Base-by-base conservation (phyloP, 805 yeast species). In the Yarrowia phangngaensis region DNA sequence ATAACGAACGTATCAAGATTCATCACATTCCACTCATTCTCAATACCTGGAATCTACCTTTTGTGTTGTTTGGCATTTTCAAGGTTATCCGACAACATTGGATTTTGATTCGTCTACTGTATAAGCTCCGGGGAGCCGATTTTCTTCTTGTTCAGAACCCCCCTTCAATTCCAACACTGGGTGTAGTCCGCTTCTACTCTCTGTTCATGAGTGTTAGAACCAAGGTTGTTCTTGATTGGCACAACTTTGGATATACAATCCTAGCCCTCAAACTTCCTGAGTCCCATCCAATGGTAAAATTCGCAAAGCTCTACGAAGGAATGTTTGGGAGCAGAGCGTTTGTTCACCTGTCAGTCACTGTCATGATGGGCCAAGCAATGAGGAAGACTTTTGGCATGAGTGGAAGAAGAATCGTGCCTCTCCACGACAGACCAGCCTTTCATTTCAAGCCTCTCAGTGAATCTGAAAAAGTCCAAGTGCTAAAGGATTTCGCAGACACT, bases 161-260 rank as follows among this genome's bases (percentile, higher is more conserved):
- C 0, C 99, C 99, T 0, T 77, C 86, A 3, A 72, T 92, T 38
- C 99, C 99, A 0, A 70, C 87, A 2, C 65, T 92, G 12, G 75
- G 84, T 0, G 68, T 89, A 2, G 72, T 78, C 0, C 73, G 82
- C 2, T 16, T 80, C 1, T 78, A 75, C 60, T 74, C 76, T 51
- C 64, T 68, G 34, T 26, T 76, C 13, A 64, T 70, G 52, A 61
- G 78, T 32, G 73, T 76, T 9, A 72, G 78, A 2, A 70, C 89
- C 4, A 72, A 74, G 58, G 64, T 90, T 17, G 73, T 92, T 15
- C 76, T 92, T 40, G 99, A 92, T 65, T 92, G 98, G 98, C 99
- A 92, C 65, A 92, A 92, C 64, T 70, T 92, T 57, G 95, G 94
- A 30, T 90, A 77, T 64, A 76, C 95, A 1, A 85, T 92, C 20